phyloP scores from a whole-genome alignment of 2,329 filamentous ascomycete species.

The Ambrosiella xylebori region DNA sequence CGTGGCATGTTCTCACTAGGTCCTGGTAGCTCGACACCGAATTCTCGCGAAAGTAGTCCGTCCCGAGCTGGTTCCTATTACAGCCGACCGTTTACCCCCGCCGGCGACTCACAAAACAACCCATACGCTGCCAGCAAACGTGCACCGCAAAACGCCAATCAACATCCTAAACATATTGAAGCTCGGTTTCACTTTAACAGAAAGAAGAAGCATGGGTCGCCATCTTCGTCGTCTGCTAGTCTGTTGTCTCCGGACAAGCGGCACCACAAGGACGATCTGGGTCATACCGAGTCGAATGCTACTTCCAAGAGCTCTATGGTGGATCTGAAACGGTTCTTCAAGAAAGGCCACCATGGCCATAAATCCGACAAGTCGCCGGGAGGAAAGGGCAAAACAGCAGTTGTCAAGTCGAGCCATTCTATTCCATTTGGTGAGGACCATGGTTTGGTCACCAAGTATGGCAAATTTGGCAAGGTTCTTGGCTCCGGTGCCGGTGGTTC shows the following conservation, averaged over 20 bases:
- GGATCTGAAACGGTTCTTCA: conserved; percentile 94
- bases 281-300: conserved; percentile 16
- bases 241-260: conserved; percentile 34
- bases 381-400: conserved; percentile 45
- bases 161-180: conserved; percentile 42
- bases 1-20: conserved; percentile 36
- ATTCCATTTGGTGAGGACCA: conserved; percentile 86
- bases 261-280: conserved; percentile 8
- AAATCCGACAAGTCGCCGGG: conserved; percentile 47
- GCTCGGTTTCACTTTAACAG: conserved; percentile 69
- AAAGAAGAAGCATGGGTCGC: conserved; percentile 40
- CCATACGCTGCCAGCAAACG: conserved; percentile 74
- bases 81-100: conserved; percentile 60
- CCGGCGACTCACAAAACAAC: conserved; percentile 67
- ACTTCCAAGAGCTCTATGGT: conserved; percentile 62
- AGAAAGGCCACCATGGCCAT: conserved; percentile 44
- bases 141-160: conserved; percentile 46
- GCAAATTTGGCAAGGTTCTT: conserved; percentile 84
- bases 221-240: conserved; percentile 33
- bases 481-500: conserved; percentile 90
- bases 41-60: conserved; percentile 46
- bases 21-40: conserved; percentile 34
- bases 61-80: conserved; percentile 46
- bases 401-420: conserved; percentile 32
- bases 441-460: conserved; percentile 77